These are phyloP conservation scores for Phialemoniopsis sp. DNA, from an alignment of 2,329 filamentous ascomycete genomes.

Conservation along the genomic window DNA sequence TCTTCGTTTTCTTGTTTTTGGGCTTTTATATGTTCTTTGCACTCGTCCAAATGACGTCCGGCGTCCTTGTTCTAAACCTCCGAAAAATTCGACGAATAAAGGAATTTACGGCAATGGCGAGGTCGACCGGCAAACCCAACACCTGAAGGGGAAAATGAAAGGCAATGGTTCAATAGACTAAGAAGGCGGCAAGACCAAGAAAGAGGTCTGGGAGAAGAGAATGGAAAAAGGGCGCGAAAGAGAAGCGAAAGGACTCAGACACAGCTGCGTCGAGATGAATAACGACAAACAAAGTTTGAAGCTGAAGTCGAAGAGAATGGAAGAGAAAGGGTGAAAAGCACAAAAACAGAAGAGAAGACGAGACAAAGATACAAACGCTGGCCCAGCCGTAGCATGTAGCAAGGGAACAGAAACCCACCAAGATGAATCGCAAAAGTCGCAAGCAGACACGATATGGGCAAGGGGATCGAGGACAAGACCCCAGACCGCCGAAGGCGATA, in stretches of 20 bases:
- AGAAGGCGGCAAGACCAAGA: not conserved
- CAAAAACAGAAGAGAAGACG: too few species aligned
- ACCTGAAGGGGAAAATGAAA: not conserved
- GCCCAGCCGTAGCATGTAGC: not conserved
- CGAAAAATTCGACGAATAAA: not conserved
- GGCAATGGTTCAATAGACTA: not conserved
- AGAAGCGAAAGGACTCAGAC: conserved; percentile 2
- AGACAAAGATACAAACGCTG: not conserved
- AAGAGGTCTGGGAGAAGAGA: too few species aligned
- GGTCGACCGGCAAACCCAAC: too few species aligned
- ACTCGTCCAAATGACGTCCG: too few species aligned
- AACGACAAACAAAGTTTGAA: too few species aligned
- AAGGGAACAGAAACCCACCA: conserved; percentile 1
- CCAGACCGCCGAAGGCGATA: too few species aligned
- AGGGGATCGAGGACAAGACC: too few species aligned
- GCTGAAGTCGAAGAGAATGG: conserved; percentile 1
- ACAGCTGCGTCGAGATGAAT: not conserved
- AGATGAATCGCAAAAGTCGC: too few species aligned
- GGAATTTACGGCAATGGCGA: not conserved
- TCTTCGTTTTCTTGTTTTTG: conserved; percentile 3
- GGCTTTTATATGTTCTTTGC: conserved; percentile 2
- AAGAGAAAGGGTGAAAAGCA: too few species aligned
- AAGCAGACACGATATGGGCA: too few species aligned
- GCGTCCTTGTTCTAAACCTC: too few species aligned
- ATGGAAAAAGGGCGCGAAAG: not conserved